These are phyloP conservation scores for Bruguiera hainesii DNA, from an alignment of 441 rosid genomes.

Conservation along the genomic window DNA sequence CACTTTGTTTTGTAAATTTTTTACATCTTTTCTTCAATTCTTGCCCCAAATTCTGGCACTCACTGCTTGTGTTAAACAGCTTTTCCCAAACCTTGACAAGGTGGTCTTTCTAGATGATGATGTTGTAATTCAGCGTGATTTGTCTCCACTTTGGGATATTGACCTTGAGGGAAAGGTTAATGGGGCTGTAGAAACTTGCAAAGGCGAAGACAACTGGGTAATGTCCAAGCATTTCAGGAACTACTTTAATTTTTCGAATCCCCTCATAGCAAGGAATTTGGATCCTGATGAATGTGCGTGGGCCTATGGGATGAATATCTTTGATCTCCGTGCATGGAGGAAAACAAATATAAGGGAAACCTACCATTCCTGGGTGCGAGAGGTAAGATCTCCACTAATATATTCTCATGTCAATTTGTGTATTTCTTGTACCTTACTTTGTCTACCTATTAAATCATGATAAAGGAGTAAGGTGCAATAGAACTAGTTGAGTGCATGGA, in stretches of 20 bases:
- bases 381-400: conserved; percentile 45
- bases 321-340: conserved; percentile 92
- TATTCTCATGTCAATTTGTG: neutral
- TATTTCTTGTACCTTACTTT: conserved; percentile 1
- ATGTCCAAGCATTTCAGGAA: conserved; percentile 93
- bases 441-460: neutral
- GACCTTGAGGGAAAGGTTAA: conserved; percentile 91
- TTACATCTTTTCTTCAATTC: conserved; percentile 1
- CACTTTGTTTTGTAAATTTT: neutral
- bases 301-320: conserved; percentile 99
- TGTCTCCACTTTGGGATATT: conserved; percentile 89
- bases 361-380: conserved; percentile 90
- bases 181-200: conserved; percentile 98
- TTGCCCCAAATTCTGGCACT: conserved; percentile 11
- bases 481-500: neutral
- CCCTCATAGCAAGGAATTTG: conserved; percentile 71
- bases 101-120: conserved; percentile 98
- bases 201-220: conserved; percentile 96
- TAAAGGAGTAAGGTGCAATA: neutral
- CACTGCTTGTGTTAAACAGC: conserved; percentile 49
- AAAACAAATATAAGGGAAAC: conserved; percentile 79
- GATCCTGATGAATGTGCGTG: conserved; percentile 94
- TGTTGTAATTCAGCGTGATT: conserved; percentile 86
- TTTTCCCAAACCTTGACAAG: conserved; percentile 91
- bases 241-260: conserved; percentile 98